Percentiles rank a stretch among this genome's conserved stretches.
Conservation (phyloP, 1,139 yeast species). For the Diutina ranongensis region DNA sequence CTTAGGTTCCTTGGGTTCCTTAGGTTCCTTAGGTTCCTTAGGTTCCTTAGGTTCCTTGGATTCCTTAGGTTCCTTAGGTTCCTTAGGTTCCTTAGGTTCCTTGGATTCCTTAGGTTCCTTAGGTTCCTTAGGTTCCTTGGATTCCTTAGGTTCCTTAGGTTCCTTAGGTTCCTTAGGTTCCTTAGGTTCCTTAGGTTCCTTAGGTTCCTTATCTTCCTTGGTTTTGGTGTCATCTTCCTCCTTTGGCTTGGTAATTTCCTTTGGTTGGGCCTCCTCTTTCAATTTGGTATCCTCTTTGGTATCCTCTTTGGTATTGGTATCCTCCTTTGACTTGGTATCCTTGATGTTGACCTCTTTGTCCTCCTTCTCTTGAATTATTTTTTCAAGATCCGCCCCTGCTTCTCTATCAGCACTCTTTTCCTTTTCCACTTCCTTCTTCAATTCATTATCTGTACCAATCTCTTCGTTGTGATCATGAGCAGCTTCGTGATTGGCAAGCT, state of each 20-base stretch:
- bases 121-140: background rate
- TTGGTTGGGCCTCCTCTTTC: slow-evolving; percentile 5
- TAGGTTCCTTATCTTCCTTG: background rate
- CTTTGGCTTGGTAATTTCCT: slow-evolving; percentile 5
- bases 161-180: background rate
- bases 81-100: background rate
- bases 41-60: background rate
- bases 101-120: background rate
- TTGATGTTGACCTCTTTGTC: too few species aligned
- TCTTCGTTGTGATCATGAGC: background rate
- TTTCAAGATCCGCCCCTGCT: too few species aligned
- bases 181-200: background rate
- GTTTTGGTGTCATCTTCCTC: slow-evolving; percentile 10
- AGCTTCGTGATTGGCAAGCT: background rate
- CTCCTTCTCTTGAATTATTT: too few species aligned
- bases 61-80: background rate
- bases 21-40: too few species aligned
- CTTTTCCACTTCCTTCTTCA: background rate
- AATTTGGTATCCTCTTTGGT: slow-evolving; percentile 5
- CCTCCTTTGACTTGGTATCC: too few species aligned
- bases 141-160: background rate
- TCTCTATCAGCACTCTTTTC: too few species aligned
- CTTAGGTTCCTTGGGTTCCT: background rate
- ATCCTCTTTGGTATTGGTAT: too few species aligned
- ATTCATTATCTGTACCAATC: background rate